phyloP scores from a whole-genome alignment of 2,329 filamentous ascomycete species.

The Monosporascus sp. region DNA sequence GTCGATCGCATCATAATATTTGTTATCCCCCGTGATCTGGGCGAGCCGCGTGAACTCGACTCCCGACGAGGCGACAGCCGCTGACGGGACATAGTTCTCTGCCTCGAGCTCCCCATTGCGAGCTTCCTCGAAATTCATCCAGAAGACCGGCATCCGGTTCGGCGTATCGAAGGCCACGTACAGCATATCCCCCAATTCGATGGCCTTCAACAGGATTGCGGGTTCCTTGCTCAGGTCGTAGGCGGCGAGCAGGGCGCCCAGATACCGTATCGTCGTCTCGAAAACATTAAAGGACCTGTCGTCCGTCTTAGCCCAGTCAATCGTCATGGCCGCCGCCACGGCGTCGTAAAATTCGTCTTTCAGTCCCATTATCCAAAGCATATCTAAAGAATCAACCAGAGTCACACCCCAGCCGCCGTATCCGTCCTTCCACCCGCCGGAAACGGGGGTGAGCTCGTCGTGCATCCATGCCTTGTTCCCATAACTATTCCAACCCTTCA shows the following conservation, averaged over 20 bases:
- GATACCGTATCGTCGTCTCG: conserved; percentile 42
- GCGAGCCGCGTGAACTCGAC: conserved; percentile 68
- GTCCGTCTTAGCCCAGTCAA: conserved; percentile 44
- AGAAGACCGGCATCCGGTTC: conserved; percentile 48
- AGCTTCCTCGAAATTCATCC: conserved; percentile 47
- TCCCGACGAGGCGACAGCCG: conserved; percentile 53
- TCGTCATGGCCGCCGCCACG: conserved; percentile 40
- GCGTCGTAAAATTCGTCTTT: conserved; percentile 52
- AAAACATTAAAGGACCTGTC: conserved; percentile 37
- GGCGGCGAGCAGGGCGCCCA: conserved; percentile 40
- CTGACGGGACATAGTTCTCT: conserved; percentile 31
- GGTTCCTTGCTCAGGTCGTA: conserved; percentile 40
- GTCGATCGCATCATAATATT: conserved; percentile 72
- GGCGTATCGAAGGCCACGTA: conserved; percentile 45
- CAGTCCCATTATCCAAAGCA: conserved; percentile 58
- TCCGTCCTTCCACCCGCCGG: conserved; percentile 38
- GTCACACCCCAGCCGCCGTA: conserved; percentile 56
- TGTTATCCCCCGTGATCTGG: conserved; percentile 63
- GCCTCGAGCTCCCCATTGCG: conserved; percentile 28
- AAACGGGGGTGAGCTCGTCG: conserved; percentile 48
- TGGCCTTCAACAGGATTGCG: conserved; percentile 37
- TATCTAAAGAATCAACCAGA: conserved; percentile 56
- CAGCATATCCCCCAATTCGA: conserved; percentile 43
- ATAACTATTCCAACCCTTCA: conserved; percentile 46
- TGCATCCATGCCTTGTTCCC: conserved; percentile 46